Evolutionary conservation across 495 filamentous ascomycete genomes (phyloP).

Genomic region (Aspergillus olivimuriae): DNA sequence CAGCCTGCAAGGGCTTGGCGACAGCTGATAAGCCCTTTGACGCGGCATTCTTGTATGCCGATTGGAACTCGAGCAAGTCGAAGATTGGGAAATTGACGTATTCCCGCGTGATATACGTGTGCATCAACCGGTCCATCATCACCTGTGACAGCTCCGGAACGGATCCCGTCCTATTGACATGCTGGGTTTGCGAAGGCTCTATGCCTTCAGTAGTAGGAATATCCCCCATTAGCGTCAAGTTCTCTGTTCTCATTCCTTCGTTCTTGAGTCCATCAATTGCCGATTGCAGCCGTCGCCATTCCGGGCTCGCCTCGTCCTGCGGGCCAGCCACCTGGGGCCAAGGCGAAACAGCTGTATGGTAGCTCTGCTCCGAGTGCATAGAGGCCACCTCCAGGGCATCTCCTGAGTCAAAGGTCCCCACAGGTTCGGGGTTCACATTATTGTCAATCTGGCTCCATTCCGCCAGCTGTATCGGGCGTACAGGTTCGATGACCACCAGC

Average conservation of each 20-base stretch:
- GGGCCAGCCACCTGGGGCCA: too few species aligned
- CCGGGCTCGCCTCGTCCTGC: too few species aligned
- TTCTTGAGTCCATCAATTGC: constrained; percentile 6
- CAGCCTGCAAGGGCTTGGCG: not conserved
- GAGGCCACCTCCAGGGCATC: constrained; percentile 1
- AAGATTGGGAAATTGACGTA: constrained; percentile 12
- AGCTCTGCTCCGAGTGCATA: constrained; percentile 3
- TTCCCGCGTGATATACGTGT: constrained; percentile 6
- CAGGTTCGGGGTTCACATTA: too few species aligned
- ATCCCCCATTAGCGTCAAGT: not conserved
- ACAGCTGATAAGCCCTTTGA: not conserved
- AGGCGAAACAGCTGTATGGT: constrained; percentile 1
- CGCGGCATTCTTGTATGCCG: not conserved
- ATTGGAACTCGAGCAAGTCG: constrained; percentile 2
- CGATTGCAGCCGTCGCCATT: constrained; percentile 4
- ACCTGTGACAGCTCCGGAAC: constrained; percentile 3
- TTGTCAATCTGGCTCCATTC: not conserved
- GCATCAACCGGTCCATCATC: constrained; percentile 6
- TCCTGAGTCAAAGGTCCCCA: too few species aligned
- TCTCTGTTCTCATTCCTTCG: not conserved
- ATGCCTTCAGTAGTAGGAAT: not conserved
- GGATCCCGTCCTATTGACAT: not conserved
- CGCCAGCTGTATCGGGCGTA: not conserved
- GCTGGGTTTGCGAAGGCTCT: not conserved
- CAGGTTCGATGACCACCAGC: not conserved